Evolutionary conservation across 139 green algal species (phyloP).

Genomic region (Micractinium conductrix): DNA sequence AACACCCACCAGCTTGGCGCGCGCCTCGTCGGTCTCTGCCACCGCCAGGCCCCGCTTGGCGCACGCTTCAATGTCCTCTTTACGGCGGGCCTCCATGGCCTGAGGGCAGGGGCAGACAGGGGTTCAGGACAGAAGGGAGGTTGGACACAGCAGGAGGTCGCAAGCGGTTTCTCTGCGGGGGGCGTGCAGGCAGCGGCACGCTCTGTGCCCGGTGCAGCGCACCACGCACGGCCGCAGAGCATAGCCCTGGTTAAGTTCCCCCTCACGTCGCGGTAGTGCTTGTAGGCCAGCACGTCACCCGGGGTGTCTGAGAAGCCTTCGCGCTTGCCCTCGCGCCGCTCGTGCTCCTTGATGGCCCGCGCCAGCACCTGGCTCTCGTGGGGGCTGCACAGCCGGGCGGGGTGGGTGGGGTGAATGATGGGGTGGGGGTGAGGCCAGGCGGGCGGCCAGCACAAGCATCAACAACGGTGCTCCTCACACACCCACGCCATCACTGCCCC

Average conservation of each 20-base stretch:
- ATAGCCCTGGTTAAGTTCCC: background rate
- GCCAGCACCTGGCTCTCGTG: slow-evolving; percentile 54
- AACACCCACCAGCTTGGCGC: slow-evolving; percentile 49
- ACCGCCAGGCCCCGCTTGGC: slow-evolving; percentile 60
- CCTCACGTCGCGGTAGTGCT: slow-evolving; percentile 82
- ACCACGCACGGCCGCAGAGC: no score
- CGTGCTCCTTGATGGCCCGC: slow-evolving; percentile 82
- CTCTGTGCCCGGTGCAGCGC: background rate
- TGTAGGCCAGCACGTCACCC: slow-evolving; percentile 85
- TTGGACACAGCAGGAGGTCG: no score
- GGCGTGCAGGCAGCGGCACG: no score
- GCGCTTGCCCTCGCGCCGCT: slow-evolving; percentile 58
- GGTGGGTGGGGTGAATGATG: background rate
- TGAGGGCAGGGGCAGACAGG: slow-evolving; percentile 26
- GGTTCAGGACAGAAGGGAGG: background rate
- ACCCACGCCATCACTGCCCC: no score
- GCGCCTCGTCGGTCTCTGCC: slow-evolving; percentile 54
- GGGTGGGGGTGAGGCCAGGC: background rate
- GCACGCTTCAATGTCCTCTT: slow-evolving; percentile 49
- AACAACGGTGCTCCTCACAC: no score
- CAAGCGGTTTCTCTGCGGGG: no score
- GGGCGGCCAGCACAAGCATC: no score
- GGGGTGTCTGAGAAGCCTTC: slow-evolving; percentile 71
- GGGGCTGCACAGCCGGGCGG: background rate
- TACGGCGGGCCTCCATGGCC: slow-evolving; percentile 66